Conservation (phyloP, 768 basidiomycete genomes). For the Boletus subparvulus region DNA sequence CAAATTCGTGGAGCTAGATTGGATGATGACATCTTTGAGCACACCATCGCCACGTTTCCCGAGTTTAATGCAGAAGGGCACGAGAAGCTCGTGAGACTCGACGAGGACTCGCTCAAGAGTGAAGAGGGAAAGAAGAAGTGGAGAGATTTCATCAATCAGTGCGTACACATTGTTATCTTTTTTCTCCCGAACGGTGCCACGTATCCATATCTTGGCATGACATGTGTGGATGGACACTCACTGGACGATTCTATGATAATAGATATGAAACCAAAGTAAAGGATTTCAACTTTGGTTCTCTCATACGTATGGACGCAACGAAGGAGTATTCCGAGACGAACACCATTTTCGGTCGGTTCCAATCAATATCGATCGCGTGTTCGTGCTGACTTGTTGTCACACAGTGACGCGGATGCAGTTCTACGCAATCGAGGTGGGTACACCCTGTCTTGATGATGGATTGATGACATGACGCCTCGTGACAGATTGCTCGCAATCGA, state of each 20-base stretch:
- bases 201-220: not conserved
- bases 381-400: slow-evolving; percentile 8
- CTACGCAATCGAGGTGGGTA: slow-evolving; percentile 81
- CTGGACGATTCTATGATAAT: not conserved
- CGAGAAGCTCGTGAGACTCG: slow-evolving; percentile 53
- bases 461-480: not conserved
- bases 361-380: not conserved
- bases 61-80: slow-evolving; percentile 59
- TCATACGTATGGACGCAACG: slow-evolving; percentile 78
- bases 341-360: slow-evolving; percentile 81
- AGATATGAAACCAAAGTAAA: slow-evolving; percentile 90
- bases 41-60: slow-evolving; percentile 77
- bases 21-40: slow-evolving; percentile 89
- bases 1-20: slow-evolving; percentile 44
- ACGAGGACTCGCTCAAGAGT: slow-evolving; percentile 94
- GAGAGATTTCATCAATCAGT: slow-evolving; percentile 84
- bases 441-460: not conserved
- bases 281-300: slow-evolving; percentile 95
- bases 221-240: slow-evolving; percentile 2
- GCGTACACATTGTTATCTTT: slow-evolving; percentile 23
- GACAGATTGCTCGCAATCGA: slow-evolving; percentile 86
- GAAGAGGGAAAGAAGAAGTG: slow-evolving; percentile 83
- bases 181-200: not conserved
- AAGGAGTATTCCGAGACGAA: slow-evolving; percentile 89
- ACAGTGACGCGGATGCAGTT: slow-evolving; percentile 54